Evolutionary conservation across 768 basidiomycete species (phyloP), one percentile per base, ranked within the genome.

Genomic region (Rhizopogon sp.): DNA sequence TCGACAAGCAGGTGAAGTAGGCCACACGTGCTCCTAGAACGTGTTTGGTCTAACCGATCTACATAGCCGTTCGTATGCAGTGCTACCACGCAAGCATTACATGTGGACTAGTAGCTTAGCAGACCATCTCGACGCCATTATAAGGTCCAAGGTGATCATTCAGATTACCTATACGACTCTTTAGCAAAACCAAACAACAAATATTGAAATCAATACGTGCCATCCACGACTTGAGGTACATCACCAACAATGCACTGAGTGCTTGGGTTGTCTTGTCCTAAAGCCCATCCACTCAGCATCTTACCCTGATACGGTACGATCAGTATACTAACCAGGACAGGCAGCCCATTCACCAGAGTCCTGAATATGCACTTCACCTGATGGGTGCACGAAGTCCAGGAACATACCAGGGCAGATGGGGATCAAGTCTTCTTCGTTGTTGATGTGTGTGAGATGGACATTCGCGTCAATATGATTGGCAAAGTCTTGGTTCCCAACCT

Each of bases 251-350:
- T 61, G 39, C 58, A 64, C 54, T 75, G 63, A 2, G 46, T 58
- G 56, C 75, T 79, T 5, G 75, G 60, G 62, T 88, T 87, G 57
- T 88, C 87, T 55, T 85, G 78, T 3, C 85, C 81, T 82, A 50
- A 35, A 31, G 25, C n/a, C 7, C n/a, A 56, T 11, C 5, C 13
- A 35, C 39, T 46, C 25, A 52, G 31, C 3, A 33, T 10, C 7
- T 22, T 6, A 1, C 11, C 2, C 11, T 13, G 8, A 11, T 28
- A 43, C 5, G 3, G 16, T 52, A 9, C n/a, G 20, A 20, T 20
- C 20, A 20, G 25, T 35, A 1, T 37, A 53, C 43, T 29, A 39
- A 75, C 82, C 81, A 5, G 83, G 76, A 58, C 86, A 88, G 7
- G 68, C 55, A 20, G 74, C 66, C 85, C 85, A 88, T 16, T 68